Evolutionary conservation across 768 basidiomycete genomes (phyloP).

Genomic region (Tylopilus felleus): DNA sequence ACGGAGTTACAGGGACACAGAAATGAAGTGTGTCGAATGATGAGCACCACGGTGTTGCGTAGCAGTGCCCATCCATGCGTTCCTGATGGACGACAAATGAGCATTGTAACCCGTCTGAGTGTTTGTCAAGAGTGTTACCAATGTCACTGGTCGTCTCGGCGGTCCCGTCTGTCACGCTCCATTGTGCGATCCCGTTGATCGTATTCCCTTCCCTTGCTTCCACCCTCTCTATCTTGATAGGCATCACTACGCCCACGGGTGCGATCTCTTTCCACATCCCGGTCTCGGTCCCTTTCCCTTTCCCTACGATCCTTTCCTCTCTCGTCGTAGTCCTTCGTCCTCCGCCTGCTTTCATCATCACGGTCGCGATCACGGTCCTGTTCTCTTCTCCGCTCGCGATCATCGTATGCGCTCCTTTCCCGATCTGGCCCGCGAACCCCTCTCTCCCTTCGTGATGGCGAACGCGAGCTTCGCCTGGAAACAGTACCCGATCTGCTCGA

Average conservation of each 20-base stretch:
- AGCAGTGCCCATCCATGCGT: no score
- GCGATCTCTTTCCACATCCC: constrained; percentile 25
- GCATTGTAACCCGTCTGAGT: neutral
- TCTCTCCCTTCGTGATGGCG: constrained; percentile 35
- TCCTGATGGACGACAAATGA: no score
- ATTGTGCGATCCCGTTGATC: constrained; percentile 14
- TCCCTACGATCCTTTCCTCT: constrained; percentile 8
- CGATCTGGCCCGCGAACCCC: constrained; percentile 6
- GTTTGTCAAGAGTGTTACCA: neutral
- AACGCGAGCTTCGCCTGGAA: constrained; percentile 51
- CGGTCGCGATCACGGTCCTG: constrained; percentile 11
- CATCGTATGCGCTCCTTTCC: constrained; percentile 9
- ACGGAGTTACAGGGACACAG: no score
- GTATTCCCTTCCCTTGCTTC: neutral
- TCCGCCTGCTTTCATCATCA: constrained; percentile 11
- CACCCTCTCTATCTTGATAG: constrained; percentile 28
- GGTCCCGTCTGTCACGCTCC: constrained; percentile 19
- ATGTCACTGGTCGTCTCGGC: constrained; percentile 9
- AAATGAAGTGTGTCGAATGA: no score
- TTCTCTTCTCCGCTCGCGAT: constrained; percentile 16
- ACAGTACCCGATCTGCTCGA: constrained; percentile 36
- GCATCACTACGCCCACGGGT: constrained; percentile 22
- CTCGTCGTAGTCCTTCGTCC: constrained; percentile 12
- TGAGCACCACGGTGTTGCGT: no score
- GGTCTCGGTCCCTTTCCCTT: constrained; percentile 19